Conservation (phyloP, 495 filamentous ascomycete species). For the Cercophora sp. region DNA sequence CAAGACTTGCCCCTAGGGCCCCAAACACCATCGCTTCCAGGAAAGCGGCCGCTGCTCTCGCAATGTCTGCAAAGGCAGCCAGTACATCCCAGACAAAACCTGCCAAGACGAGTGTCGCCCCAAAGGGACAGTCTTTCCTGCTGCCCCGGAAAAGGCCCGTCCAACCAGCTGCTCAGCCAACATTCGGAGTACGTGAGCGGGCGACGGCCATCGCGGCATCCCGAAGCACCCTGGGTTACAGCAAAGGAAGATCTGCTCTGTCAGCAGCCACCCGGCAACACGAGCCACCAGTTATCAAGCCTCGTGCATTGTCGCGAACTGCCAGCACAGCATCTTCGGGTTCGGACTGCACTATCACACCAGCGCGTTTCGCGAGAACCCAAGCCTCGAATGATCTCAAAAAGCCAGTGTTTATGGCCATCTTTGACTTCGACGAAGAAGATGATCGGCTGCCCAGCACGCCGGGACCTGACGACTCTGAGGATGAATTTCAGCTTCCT, state of each 20-base stretch:
- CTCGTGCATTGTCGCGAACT: conserved; percentile 27
- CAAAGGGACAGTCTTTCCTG: conserved; percentile 31
- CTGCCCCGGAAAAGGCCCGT: conserved; percentile 40
- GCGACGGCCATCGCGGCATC: conserved; percentile 62
- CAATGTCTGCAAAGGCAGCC: conserved; percentile 33
- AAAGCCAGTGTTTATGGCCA: conserved; percentile 39
- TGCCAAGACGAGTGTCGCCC: conserved; percentile 18
- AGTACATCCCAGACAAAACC: conserved; percentile 27
- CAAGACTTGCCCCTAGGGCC: conserved; percentile 24
- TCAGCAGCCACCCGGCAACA: conserved; percentile 17
- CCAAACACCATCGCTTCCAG: conserved; percentile 38
- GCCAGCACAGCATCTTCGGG: conserved; percentile 37
- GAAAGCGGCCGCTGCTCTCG: conserved; percentile 40
- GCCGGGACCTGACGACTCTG: conserved; percentile 25
- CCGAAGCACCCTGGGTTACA: conserved; percentile 74
- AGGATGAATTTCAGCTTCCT: conserved; percentile 40
- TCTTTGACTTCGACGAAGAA: conserved; percentile 40
- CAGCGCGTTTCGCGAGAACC: conserved; percentile 38
- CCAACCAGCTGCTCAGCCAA: conserved; percentile 33
- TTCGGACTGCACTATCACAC: conserved; percentile 49
- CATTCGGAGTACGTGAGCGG: conserved; percentile 45
- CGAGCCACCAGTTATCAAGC: background rate
- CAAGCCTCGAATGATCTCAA: conserved; percentile 28
- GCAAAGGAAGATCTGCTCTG: conserved; percentile 66
- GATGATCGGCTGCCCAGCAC: conserved; percentile 20